phyloP scores from a whole-genome alignment of 2,329 filamentous ascomycete species.

The Aureobasidium sp. region DNA sequence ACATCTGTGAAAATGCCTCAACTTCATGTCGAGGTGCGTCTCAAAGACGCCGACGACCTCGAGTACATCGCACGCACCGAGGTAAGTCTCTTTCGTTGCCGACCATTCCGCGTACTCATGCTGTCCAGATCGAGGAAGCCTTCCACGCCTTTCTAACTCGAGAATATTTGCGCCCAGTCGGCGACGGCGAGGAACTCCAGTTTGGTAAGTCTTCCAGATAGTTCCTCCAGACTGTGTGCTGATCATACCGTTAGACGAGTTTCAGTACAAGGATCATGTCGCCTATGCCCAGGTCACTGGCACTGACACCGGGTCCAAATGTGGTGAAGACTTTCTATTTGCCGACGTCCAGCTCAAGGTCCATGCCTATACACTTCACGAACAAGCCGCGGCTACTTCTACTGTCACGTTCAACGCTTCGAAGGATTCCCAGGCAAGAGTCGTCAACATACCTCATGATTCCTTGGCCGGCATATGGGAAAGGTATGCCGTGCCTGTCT shows the following conservation, averaged over 20 bases:
- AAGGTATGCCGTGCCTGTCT: conserved; percentile 22
- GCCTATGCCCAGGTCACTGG: background rate
- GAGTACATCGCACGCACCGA: background rate
- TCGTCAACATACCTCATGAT: conserved; percentile 42
- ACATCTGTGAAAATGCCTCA: background rate
- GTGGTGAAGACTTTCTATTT: conserved; percentile 36
- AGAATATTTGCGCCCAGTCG: background rate
- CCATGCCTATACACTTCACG: conserved; percentile 45
- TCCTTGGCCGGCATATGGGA: conserved; percentile 49
- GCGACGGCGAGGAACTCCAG: background rate
- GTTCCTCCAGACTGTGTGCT: background rate
- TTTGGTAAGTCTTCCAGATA: background rate
- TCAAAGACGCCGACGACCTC: background rate
- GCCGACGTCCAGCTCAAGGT: conserved; percentile 45
- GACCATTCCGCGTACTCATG: background rate
- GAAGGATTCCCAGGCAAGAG: conserved; percentile 33
- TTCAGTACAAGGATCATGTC: background rate
- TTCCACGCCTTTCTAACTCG: background rate
- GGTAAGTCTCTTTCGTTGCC: background rate
- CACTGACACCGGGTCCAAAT: background rate
- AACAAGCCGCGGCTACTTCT: conserved; percentile 29
- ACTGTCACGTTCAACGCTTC: conserved; percentile 30
- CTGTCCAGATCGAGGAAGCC: background rate
- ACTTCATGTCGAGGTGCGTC: conserved; percentile 10
- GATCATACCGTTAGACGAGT: background rate